Percentiles rank a stretch among this genome's conserved stretches.
These are phyloP conservation scores for Cystofilobasidium bisporidii DNA, from an alignment of 768 basidiomycete species.

Conservation along the genomic window DNA sequence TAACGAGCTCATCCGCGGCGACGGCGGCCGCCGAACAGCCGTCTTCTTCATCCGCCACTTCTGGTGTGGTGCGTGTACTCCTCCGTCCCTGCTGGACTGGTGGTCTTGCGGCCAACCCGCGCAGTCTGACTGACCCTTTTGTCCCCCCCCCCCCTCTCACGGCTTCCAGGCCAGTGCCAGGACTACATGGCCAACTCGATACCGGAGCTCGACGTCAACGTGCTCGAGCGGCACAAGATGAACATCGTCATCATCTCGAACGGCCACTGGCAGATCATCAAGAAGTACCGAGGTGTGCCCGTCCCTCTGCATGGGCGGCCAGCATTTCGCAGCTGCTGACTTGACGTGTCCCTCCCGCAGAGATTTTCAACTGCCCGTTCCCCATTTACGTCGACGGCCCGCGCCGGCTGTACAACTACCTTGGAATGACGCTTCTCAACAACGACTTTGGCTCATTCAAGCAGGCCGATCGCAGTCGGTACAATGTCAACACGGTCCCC, in stretches of 20 bases:
- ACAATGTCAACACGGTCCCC: conserved; percentile 36
- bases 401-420: conserved; percentile 35
- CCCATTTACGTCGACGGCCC: conserved; percentile 40
- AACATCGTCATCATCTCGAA: conserved; percentile 33
- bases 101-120: too few relatives aligned
- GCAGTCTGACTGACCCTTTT: not conserved
- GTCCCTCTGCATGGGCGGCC: too few relatives aligned
- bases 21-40: conserved; percentile 33
- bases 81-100: not conserved
- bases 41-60: conserved; percentile 40
- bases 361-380: conserved; percentile 39
- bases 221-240: not conserved
- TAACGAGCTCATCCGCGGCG: conserved; percentile 25
- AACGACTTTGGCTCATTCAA: conserved; percentile 38
- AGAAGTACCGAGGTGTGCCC: conserved; percentile 34
- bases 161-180: conserved; percentile 30
- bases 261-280: conserved; percentile 40
- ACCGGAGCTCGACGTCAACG: conserved; percentile 34
- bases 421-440: conserved; percentile 38
- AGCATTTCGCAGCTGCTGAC: too few relatives aligned
- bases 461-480: conserved; percentile 34
- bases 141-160: not conserved
- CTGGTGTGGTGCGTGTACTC: conserved; percentile 34
- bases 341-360: not conserved
- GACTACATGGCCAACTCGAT: conserved; percentile 38